Conservation (phyloP, 2,329 filamentous ascomycete species). For the Penicillium hordei region DNA sequence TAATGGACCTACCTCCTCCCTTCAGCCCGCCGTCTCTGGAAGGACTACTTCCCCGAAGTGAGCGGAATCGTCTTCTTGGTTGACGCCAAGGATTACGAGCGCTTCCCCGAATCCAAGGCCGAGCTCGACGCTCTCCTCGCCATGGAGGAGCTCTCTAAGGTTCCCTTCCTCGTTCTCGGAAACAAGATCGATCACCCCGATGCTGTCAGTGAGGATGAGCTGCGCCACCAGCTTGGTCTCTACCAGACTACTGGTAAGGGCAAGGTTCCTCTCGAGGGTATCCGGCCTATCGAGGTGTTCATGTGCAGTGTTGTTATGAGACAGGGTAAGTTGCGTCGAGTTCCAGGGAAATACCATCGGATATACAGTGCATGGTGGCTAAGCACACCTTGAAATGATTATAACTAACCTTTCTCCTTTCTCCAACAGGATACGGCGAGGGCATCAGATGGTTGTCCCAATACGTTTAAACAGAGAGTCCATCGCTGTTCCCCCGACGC, state of each 20-base stretch:
- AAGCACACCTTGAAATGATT: neutral
- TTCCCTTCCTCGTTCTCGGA: conserved; percentile 91
- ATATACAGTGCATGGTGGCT: neutral
- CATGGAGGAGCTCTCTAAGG: conserved; percentile 96
- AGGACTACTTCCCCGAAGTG: conserved; percentile 95
- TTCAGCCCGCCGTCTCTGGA: conserved; percentile 85
- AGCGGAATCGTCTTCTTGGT: conserved; percentile 97
- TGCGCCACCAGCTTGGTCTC: conserved; percentile 85
- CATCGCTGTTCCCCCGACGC: neutral
- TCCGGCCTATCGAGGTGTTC: conserved; percentile 93
- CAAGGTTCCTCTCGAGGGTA: conserved; percentile 87
- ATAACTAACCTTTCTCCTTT: neutral
- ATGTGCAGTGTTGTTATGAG: conserved; percentile 99
- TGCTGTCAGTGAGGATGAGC: conserved; percentile 91
- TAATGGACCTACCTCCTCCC: conserved; percentile 2
- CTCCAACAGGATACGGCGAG: conserved; percentile 70
- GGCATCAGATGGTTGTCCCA: conserved; percentile 89
- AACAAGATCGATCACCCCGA: conserved; percentile 99
- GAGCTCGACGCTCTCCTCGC: conserved; percentile 93
- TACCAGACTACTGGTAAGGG: conserved; percentile 97
- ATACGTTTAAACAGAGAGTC: conserved; percentile 66
- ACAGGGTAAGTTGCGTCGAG: conserved; percentile 62
- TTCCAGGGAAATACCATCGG: neutral
- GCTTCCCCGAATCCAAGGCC: conserved; percentile 89
- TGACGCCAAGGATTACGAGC: conserved; percentile 95